Evolutionary conservation across 192 early-diverging fungal genomes (phyloP), one percentile per base, ranked within the genome.

Genomic region (Backusella psychrophila): DNA sequence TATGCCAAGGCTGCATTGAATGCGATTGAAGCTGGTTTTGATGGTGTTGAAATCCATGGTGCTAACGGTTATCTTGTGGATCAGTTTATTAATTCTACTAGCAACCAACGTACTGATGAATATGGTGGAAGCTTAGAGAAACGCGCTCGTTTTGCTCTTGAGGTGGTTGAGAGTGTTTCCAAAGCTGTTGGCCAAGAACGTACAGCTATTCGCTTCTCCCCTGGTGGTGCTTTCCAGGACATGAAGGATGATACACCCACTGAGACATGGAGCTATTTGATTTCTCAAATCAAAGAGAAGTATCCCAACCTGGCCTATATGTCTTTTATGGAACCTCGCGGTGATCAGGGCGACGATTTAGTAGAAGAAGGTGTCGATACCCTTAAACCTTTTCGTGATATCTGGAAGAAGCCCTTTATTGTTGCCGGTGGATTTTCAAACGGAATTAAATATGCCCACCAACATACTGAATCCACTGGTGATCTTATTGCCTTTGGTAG

Each of bases 21-120:
- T 39, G 94, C 97, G 0, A 81, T 88, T 36, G 83, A 87, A 66
- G 96, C 96, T 15, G 95, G 94, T 2, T 94, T 96, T 78, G 94
- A 98, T 66, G 91, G 91, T 21, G 81, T 97, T 35, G 97, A 98
- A 81, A 84, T 98, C 26, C 96, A 97, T 71, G 90, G 82, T 69
- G 96, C 97, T 0, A 94, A 99, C 80, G 97, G 97, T 11, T 99
- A 96, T 81, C 83, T 99, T 46, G 76, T 94, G 59, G 85, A 93
- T 82, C 85, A 92, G 79, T 96, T 97, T 75, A 76, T 96, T 23
- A 91, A 90, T n/a, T 89, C 93, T 2, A 66, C 93, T 19, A 86
- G 90, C 69, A 98, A 99, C 84, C 72, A 90, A 31, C 91, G 97
- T 76, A 96, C 93, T 9, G 80, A 81, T 33, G 8, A 71, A 33